Percentiles rank a stretch among this genome's conserved stretches.
phyloP scores from a whole-genome alignment of 1,139 yeast genomes.

The Pichia sp. region DNA sequence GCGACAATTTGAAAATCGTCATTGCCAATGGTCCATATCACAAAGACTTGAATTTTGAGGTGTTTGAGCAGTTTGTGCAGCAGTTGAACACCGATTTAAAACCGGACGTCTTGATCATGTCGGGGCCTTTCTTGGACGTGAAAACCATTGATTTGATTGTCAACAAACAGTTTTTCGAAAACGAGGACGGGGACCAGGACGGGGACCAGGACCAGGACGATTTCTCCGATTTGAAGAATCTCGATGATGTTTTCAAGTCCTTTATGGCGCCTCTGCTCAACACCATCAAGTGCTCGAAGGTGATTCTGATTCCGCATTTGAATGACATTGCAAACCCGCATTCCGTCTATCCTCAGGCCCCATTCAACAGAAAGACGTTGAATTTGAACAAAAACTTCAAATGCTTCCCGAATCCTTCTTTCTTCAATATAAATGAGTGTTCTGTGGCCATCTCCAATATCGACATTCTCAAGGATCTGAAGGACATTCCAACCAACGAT shows the following conservation, averaged over 20 bases:
- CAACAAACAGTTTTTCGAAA: conserved; percentile 1
- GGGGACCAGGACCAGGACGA: conserved; percentile 26
- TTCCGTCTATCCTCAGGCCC: conserved; percentile 84
- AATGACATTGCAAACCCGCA: conserved; percentile 64
- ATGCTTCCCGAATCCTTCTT: conserved; percentile 78
- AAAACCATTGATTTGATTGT: conserved; percentile 20
- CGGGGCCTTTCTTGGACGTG: conserved; percentile 83
- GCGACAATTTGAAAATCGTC: conserved; percentile 31
- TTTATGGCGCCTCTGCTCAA: conserved; percentile 57
- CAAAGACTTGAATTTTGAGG: conserved; percentile 36
- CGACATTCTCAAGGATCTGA: conserved; percentile 67
- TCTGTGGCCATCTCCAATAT: conserved; percentile 68
- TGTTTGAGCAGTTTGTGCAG: conserved; percentile 47
- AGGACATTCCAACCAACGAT: conserved; percentile 38
- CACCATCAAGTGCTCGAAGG: conserved; percentile 44
- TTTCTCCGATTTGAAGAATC: conserved; percentile 33
- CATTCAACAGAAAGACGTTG: conserved; percentile 55
- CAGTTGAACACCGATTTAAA: conserved; percentile 49
- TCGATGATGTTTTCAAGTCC: conserved; percentile 65
- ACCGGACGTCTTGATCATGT: conserved; percentile 65
- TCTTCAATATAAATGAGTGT: conserved; percentile 71
- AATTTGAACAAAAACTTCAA: conserved; percentile 59
- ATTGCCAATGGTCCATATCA: conserved; percentile 55
- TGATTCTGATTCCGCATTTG: conserved; percentile 67
- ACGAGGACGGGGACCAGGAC: not conserved